Percentiles rank a stretch among this genome's conserved stretches.
Evolutionary conservation across 192 early-diverging fungal genomes (phyloP).

Genomic region (Funneliformis mosseae): DNA sequence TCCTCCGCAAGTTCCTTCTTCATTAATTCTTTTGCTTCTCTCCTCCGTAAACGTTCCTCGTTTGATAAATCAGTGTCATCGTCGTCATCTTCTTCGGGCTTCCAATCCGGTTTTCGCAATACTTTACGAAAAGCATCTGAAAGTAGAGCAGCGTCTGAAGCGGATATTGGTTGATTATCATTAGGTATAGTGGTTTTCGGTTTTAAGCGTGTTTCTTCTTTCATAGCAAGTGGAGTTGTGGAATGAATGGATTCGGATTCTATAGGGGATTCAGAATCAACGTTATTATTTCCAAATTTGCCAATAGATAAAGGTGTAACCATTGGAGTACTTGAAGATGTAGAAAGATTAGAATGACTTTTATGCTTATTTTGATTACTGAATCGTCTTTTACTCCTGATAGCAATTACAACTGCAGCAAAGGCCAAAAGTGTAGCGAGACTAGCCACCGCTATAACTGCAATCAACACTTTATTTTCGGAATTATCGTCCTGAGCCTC

Average conservation of each 20-base stretch:
- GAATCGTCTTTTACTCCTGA: background rate
- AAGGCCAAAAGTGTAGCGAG: background rate
- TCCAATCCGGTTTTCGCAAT: constrained; percentile 26
- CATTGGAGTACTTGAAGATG: constrained; percentile 13
- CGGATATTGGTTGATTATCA: background rate
- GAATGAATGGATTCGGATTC: background rate
- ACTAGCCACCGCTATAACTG: background rate
- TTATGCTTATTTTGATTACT: background rate
- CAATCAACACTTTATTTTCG: background rate
- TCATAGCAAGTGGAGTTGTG: background rate
- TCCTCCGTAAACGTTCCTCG: background rate
- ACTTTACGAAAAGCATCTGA: constrained; percentile 18
- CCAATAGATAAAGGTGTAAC: background rate
- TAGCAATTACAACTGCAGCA: background rate
- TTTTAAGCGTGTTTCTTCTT: background rate
- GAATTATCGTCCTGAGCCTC: background rate
- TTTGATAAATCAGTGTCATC: background rate
- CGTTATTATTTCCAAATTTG: background rate
- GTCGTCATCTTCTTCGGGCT: background rate
- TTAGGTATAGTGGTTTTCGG: background rate
- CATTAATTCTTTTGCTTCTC: constrained; percentile 29
- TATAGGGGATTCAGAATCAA: constrained; percentile 7
- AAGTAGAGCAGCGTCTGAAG: constrained; percentile 16
- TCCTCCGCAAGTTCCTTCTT: constrained; percentile 29
- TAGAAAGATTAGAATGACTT: constrained; percentile 3